Base-by-base conservation (phyloP, 2,329 filamentous ascomycete species). In the Sporothrix inflata region DNA sequence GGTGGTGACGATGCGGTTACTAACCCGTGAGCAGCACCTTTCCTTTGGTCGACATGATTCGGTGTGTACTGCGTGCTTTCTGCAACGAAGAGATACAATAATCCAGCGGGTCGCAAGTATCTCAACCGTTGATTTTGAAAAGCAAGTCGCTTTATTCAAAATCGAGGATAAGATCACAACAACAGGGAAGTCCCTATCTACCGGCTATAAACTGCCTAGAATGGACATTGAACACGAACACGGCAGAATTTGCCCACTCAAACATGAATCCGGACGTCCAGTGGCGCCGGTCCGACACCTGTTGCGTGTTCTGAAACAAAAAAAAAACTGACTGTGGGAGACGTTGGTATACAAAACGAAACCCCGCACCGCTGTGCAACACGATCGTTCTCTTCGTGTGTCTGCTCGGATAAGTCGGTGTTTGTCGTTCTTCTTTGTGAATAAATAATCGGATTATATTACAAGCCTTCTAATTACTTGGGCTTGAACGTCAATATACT, bases 11-110 rank as follows among this genome's bases (percentile, higher is more conserved):
- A n/a, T n/a, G n/a, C n/a, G n/a, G n/a, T n/a, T n/a, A n/a, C n/a
- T n/a, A n/a, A 84, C 83, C 83, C 70, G 83, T 85, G 69, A 85
- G 79, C 9, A 85, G 78, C 74, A 85, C 81, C 74, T 84, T 85
- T 69, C 82, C 75, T 74, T 74, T 49, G n/a, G 4, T 42, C 4
- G 79, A 81, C 84, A 84, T 65, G 75, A 27, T 30, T 9, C 24
- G 19, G 8, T 53, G 8, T 11, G 49, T 24, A n/a, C 0, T n/a
- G 30, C 14, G 14, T 7, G 30, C n/a, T 16, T 38, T 16, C n/a
- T 60, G 4, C 1, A 19, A 19, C 38, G 19, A 2, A 57, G 9
- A 8, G 24, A 19, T 12, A 24, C 8, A 4, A 14, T 9, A 14
- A 42, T 42, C 4, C 12, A 61, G 57, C 16, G 19, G 7, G 42